Evolutionary conservation across 73 alveolate species (phyloP), one percentile per base, ranked within the genome.

Genomic region (Stentor coeruleus): DNA sequence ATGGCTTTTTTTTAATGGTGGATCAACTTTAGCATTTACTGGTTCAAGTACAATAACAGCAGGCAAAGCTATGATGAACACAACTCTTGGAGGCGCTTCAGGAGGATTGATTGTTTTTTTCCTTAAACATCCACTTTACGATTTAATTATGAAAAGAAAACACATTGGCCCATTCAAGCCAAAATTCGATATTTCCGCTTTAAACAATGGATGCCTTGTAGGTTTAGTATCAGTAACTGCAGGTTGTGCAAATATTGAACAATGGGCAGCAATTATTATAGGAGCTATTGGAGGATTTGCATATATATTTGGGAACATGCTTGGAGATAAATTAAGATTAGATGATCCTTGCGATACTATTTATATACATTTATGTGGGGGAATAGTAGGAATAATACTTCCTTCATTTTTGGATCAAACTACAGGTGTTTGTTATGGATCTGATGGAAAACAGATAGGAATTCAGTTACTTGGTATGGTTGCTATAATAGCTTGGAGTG

Each of bases 341-440:
- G 97, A 93, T 74, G 98, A 93, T 77, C 98, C 98, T 2, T 82
- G 91, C 76, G 93, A 91, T n/a, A 90, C 95, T 20, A 58, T 82
- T 77, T 87, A 90, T 2, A 89, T 93, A 15, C 98, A 93, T 87
- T 95, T 95, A 36, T 91, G 89, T 35, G 88, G 97, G 3, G 98
- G 97, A 37, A 41, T 84, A 49, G 84, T 91, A 76, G 95, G 96
- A 35, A 89, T 89, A 20, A 41, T 89, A 38, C 77, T 93, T 30
- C 86, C 90, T 2, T 95, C 86, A 3, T 81, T 91, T 83, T 89
- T 93, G 42, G 93, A 91, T 73, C 39, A 85, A 74, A 94, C 88
- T 57, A 66, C 81, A 66, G 98, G 98, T 40, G 80, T 93, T 1
- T 58, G 81, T 0, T 86, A 86, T 82, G 88, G 88, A 77, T 66